Evolutionary conservation across 2,329 filamentous ascomycete genomes (phyloP).

Genomic region (Apiospora sp.): DNA sequence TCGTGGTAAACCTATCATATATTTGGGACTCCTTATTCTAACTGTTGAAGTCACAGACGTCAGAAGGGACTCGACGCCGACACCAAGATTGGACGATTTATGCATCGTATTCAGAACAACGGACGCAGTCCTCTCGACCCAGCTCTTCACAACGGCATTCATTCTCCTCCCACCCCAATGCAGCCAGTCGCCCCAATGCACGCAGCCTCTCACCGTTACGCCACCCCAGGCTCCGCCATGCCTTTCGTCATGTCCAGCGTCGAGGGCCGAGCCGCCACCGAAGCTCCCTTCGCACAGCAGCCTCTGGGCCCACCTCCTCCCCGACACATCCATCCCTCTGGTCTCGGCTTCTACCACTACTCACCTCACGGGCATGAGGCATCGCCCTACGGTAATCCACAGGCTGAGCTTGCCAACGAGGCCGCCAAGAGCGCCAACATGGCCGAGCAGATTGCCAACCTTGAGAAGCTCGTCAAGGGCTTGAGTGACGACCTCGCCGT

Average conservation of each 20-base stretch:
- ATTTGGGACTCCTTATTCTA: background rate
- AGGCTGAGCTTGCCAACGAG: background rate
- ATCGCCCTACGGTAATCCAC: background rate
- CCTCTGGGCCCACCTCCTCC: background rate
- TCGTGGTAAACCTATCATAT: too few species aligned
- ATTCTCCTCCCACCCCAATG: background rate
- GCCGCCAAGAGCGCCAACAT: background rate
- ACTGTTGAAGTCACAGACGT: slow-evolving; percentile 16
- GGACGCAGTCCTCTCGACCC: background rate
- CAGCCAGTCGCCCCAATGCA: slow-evolving; percentile 5
- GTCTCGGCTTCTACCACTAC: background rate
- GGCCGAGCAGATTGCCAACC: background rate
- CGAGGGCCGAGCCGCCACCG: slow-evolving; percentile 2
- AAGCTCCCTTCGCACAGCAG: slow-evolving; percentile 6
- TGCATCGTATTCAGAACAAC: slow-evolving; percentile 12
- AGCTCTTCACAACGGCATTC: background rate
- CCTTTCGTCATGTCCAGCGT: background rate
- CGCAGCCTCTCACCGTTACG: background rate
- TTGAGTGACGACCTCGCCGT: slow-evolving; percentile 25
- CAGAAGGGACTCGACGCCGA: slow-evolving; percentile 29
- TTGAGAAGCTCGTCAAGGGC: slow-evolving; percentile 8
- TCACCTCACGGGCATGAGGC: background rate
- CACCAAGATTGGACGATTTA: slow-evolving; percentile 30
- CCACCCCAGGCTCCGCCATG: background rate
- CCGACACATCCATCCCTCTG: background rate